A percentile compares a stretch with the other conserved stretches of the same genome.
phyloP scores from a whole-genome alignment of 1,139 yeast genomes.

The Blastobotrys apis region DNA sequence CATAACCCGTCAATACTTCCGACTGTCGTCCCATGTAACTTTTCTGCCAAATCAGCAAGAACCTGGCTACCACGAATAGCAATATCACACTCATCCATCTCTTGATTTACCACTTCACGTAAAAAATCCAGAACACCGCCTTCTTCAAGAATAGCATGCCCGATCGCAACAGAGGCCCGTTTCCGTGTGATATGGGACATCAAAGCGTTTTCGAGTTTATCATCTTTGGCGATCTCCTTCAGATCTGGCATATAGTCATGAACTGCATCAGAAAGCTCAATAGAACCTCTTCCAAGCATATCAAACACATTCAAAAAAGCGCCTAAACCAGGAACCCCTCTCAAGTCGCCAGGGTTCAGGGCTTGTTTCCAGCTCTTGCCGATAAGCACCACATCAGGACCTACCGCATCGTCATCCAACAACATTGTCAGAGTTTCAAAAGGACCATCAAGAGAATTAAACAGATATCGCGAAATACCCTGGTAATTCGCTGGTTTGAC shows the following conservation, averaged over 20 bases:
- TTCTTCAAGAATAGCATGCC: not conserved
- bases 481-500: not conserved
- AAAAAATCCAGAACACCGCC: constrained; percentile 2
- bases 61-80: constrained; percentile 1
- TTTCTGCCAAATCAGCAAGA: constrained; percentile 5
- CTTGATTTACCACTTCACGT: not conserved
- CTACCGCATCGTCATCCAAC: not conserved
- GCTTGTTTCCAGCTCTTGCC: constrained; percentile 3
- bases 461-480: not conserved
- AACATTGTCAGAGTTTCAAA: not conserved
- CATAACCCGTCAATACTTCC: constrained; percentile 10
- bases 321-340: not conserved
- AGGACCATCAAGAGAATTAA: constrained; percentile 3
- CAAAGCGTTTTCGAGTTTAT: not conserved
- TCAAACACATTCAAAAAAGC: not conserved
- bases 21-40: not conserved
- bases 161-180: not conserved
- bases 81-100: not conserved
- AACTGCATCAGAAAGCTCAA: not conserved
- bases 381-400: not conserved
- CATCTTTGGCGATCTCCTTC: not conserved
- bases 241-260: not conserved
- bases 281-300: not conserved
- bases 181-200: not conserved
- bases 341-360: constrained; percentile 6